phyloP scores from a whole-genome alignment of 495 filamentous ascomycete species.

The Evernia prunastri region DNA sequence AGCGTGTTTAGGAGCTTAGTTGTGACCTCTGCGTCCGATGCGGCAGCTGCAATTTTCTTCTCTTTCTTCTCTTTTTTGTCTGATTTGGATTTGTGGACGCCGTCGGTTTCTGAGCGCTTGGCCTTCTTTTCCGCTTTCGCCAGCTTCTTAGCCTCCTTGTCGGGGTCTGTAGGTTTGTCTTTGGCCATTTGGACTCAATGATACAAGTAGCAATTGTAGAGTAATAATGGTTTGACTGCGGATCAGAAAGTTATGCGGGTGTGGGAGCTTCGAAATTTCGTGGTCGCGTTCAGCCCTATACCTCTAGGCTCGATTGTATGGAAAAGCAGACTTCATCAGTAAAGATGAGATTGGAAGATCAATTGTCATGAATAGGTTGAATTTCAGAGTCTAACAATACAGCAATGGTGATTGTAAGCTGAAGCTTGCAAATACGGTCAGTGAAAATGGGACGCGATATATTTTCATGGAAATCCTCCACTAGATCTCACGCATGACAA shows the following conservation, averaged over 20 bases:
- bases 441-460: no score
- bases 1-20: constrained; percentile 37
- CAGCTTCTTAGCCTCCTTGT: constrained; percentile 51
- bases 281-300: constrained; percentile 8
- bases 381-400: background rate
- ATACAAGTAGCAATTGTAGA: background rate
- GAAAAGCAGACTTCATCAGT: background rate
- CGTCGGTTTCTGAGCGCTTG: constrained; percentile 69
- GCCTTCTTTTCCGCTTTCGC: constrained; percentile 69
- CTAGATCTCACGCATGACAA: no score
- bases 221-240: background rate
- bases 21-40: constrained; percentile 47
- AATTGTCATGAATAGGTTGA: background rate
- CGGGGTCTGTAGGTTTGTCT: constrained; percentile 40
- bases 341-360: background rate
- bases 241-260: background rate
- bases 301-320: background rate
- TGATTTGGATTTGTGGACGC: constrained; percentile 54
- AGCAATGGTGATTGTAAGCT: background rate
- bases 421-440: background rate
- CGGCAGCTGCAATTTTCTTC: constrained; percentile 39
- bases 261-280: constrained; percentile 10
- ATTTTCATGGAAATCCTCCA: no score
- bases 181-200: constrained; percentile 39
- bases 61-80: constrained; percentile 46